Percentiles rank a stretch among this genome's conserved stretches.
Conservation (phyloP, 768 basidiomycete species). For the Tulasnella sp. region DNA sequence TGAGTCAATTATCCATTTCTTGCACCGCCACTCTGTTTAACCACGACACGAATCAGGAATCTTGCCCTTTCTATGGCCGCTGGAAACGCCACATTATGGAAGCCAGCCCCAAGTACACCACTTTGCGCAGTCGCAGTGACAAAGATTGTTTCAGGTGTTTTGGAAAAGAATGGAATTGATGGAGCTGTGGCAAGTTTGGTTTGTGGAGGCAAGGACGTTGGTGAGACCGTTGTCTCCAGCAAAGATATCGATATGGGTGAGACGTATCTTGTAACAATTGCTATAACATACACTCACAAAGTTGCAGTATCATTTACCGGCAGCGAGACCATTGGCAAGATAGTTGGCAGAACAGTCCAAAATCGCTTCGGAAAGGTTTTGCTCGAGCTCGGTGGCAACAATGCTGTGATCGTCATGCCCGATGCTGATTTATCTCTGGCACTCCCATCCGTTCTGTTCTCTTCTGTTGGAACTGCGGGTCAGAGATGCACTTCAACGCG, state of each 20-base stretch:
- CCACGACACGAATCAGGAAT: conserved; percentile 47
- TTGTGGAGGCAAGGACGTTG: conserved; percentile 69
- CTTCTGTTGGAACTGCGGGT: conserved; percentile 72
- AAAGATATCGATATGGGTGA: conserved; percentile 64
- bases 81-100: conserved; percentile 92
- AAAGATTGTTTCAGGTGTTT: conserved; percentile 63
- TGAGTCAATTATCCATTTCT: conserved; percentile 24
- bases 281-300: not conserved
- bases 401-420: conserved; percentile 84
- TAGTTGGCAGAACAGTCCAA: conserved; percentile 79
- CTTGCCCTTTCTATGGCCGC: conserved; percentile 74
- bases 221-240: conserved; percentile 65
- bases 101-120: conserved; percentile 81
- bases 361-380: conserved; percentile 81
- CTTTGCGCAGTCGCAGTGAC: conserved; percentile 86
- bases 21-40: conserved; percentile 1
- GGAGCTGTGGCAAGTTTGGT: conserved; percentile 75
- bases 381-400: conserved; percentile 90
- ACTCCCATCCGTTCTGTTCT: conserved; percentile 82
- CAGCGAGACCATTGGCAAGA: conserved; percentile 72
- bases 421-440: conserved; percentile 89
- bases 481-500: conserved; percentile 78
- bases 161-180: conserved; percentile 71
- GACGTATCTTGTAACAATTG: conserved; percentile 14
- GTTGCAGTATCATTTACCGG: conserved; percentile 84